Evolutionary conservation across 2,329 filamentous ascomycete genomes (phyloP).

Genomic region (Esteya vermicola): DNA sequence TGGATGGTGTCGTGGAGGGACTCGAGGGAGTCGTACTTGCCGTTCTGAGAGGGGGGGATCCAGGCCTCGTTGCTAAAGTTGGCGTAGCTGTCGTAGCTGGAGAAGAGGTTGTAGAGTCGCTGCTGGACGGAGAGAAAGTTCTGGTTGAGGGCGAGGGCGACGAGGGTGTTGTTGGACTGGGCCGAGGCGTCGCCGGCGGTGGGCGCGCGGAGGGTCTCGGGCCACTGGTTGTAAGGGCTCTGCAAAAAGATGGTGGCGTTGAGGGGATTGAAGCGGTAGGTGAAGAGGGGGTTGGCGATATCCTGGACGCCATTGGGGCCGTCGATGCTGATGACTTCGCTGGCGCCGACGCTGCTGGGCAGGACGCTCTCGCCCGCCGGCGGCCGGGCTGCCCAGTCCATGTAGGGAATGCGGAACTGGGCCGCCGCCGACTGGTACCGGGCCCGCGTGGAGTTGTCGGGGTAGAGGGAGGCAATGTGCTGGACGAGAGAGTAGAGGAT

Average conservation of each 20-base stretch:
- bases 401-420: slow-evolving; percentile 42
- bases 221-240: slow-evolving; percentile 45
- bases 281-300: slow-evolving; percentile 49
- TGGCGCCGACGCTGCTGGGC: slow-evolving; percentile 31
- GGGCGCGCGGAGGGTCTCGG: slow-evolving; percentile 44
- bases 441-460: slow-evolving; percentile 22
- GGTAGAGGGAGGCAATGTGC: slow-evolving; percentile 32
- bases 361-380: slow-evolving; percentile 32
- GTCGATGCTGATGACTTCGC: slow-evolving; percentile 28
- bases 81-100: slow-evolving; percentile 52
- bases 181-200: slow-evolving; percentile 24
- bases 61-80: slow-evolving; percentile 57
- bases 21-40: slow-evolving; percentile 49
- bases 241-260: slow-evolving; percentile 43
- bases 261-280: slow-evolving; percentile 46
- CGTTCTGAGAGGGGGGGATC: slow-evolving; percentile 30
- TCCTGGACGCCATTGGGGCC: slow-evolving; percentile 40
- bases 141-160: slow-evolving; percentile 36
- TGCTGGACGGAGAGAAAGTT: slow-evolving; percentile 41
- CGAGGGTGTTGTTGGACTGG: slow-evolving; percentile 43
- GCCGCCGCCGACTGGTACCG: slow-evolving; percentile 36
- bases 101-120: slow-evolving; percentile 53
- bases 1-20: slow-evolving; percentile 51
- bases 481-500: slow-evolving; percentile 20
- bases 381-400: slow-evolving; percentile 41